Conservation (phyloP, 148 eudicot genomes). For the Rhododendron ferrugineum region DNA sequence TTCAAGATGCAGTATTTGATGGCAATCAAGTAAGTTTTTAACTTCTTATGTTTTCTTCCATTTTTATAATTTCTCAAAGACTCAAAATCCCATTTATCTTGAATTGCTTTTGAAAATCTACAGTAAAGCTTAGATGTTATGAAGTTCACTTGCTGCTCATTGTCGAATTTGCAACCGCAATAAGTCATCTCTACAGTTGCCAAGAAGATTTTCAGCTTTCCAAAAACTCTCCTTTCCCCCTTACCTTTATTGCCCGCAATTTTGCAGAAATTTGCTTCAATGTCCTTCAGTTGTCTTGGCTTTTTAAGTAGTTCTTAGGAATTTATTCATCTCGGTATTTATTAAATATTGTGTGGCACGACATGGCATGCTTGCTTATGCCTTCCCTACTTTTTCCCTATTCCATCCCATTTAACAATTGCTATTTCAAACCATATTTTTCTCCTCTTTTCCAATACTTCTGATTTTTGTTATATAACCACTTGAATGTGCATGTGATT, state of each 20-base stretch:
- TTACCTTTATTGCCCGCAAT: neutral
- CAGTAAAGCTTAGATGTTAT: neutral
- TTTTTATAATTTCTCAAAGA: conserved; percentile 4
- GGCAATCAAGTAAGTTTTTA: conserved; percentile 65
- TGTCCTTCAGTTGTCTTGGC: neutral
- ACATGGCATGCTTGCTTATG: conserved; percentile 3
- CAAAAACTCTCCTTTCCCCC: too few species aligned
- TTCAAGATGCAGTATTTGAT: conserved; percentile 80
- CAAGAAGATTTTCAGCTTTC: neutral
- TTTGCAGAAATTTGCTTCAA: neutral
- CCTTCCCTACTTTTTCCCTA: neutral
- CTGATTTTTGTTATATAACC: neutral
- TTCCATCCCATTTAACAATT: neutral
- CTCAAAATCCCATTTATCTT: neutral
- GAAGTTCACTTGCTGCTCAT: neutral
- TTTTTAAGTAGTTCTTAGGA: neutral
- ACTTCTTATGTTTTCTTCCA: neutral
- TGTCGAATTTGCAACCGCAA: neutral
- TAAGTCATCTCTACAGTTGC: neutral
- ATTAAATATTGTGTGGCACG: neutral
- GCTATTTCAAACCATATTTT: neutral
- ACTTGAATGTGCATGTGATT: neutral
- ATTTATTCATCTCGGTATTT: neutral
- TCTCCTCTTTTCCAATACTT: neutral
- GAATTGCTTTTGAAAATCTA: neutral